phyloP scores from a whole-genome alignment of 2,329 filamentous ascomycete genomes.

The Apiospora sp. region DNA sequence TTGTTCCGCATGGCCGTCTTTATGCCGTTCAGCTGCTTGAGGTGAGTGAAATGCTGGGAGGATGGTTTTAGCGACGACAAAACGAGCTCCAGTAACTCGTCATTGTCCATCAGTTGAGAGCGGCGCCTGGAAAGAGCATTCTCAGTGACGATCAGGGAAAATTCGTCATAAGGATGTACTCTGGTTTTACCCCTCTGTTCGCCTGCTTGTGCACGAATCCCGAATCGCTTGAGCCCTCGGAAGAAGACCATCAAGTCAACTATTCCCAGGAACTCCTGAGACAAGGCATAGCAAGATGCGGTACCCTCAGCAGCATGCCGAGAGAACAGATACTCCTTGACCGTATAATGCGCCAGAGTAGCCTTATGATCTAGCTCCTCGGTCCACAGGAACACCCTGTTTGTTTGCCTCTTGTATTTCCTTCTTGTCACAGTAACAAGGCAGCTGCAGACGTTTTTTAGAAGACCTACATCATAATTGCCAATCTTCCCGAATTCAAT shows the following conservation, averaged over 20 bases:
- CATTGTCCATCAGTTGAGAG: not conserved
- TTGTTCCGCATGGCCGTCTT: not conserved
- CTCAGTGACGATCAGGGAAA: not conserved
- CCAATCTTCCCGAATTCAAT: conserved; percentile 32
- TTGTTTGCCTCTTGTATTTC: conserved; percentile 16
- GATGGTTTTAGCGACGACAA: conserved; percentile 28
- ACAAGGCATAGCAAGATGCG: conserved; percentile 36
- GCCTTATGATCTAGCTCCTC: conserved; percentile 26
- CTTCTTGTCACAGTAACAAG: conserved; percentile 33
- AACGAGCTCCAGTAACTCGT: conserved; percentile 26
- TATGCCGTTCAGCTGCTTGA: conserved; percentile 20
- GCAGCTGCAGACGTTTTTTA: conserved; percentile 36
- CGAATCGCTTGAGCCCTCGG: conserved; percentile 31
- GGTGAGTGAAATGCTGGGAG: conserved; percentile 24
- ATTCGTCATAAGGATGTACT: not conserved
- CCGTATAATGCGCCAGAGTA: conserved; percentile 38
- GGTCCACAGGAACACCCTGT: not conserved
- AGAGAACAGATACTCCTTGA: conserved; percentile 39
- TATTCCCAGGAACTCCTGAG: conserved; percentile 25
- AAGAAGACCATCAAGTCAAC: conserved; percentile 33
- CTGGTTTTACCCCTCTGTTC: not conserved
- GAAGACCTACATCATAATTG: conserved; percentile 29
- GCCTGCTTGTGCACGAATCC: not conserved
- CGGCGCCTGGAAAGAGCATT: not conserved
- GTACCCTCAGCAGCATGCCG: conserved; percentile 27